phyloP scores from a whole-genome alignment of 495 filamentous ascomycete species.

The Penicillium roqueforti region DNA sequence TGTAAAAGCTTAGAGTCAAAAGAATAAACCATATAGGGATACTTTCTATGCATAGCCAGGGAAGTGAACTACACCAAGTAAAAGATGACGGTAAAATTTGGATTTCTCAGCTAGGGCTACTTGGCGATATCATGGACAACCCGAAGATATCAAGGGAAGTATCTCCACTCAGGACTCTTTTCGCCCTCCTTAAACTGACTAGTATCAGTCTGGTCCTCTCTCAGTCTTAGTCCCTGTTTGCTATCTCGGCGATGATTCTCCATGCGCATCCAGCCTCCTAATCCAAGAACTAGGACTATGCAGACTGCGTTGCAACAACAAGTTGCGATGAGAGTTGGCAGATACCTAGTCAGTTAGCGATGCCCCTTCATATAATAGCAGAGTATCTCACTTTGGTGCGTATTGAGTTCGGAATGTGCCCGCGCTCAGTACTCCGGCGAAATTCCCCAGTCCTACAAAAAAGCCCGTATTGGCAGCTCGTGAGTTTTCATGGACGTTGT shows the following conservation, averaged over 20 bases:
- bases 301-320: constrained; percentile 65
- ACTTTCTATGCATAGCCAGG: too few relatives aligned
- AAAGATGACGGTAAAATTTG: too few relatives aligned
- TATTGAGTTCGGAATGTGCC: constrained; percentile 67
- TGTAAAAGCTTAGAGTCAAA: too few relatives aligned
- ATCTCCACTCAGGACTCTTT: constrained; percentile 56
- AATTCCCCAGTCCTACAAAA: constrained; percentile 60
- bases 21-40: too few relatives aligned
- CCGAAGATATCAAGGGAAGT: constrained; percentile 43
- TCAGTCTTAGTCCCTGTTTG: constrained; percentile 52
- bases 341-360: constrained; percentile 32
- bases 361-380: too few relatives aligned
- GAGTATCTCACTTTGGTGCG: constrained; percentile 51
- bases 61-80: too few relatives aligned
- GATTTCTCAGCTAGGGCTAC: background rate
- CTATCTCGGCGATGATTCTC: constrained; percentile 61
- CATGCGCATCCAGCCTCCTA: constrained; percentile 61
- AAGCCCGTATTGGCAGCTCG: constrained; percentile 40
- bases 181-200: constrained; percentile 58
- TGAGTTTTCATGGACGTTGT: constrained; percentile 62
- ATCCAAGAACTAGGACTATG: constrained; percentile 46
- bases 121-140: background rate
- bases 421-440: constrained; percentile 65
- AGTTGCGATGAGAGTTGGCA: constrained; percentile 64
- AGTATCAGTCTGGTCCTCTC: constrained; percentile 57